A percentile compares a stretch with the other conserved stretches of the same genome.
Evolutionary conservation across 352 stramenopile genomes (phyloP).

Genomic region (Nothophytophthora sp.): DNA sequence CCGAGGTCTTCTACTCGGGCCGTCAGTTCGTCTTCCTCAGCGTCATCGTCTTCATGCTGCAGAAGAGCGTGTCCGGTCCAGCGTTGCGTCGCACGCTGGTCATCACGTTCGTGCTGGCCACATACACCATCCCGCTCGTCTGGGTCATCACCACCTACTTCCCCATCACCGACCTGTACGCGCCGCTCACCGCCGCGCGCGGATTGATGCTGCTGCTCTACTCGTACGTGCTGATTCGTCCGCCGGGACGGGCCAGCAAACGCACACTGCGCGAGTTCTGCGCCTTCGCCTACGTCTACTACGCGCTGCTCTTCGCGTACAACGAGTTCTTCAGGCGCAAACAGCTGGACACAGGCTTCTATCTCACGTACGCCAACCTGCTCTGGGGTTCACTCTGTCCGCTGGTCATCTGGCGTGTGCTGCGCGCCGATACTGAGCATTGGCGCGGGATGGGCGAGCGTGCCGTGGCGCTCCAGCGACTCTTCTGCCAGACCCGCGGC

Average conservation of each 20-base stretch:
- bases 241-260: constrained; percentile 47
- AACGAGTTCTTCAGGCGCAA: constrained; percentile 52
- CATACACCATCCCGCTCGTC: constrained; percentile 47
- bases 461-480: constrained; percentile 39
- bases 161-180: constrained; percentile 35
- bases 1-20: constrained; percentile 60
- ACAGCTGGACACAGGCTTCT: constrained; percentile 54
- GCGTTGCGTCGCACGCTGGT: constrained; percentile 43
- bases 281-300: constrained; percentile 53
- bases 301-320: constrained; percentile 49
- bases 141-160: constrained; percentile 40
- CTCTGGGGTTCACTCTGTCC: constrained; percentile 53
- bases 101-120: constrained; percentile 46
- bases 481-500: constrained; percentile 48
- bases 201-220: constrained; percentile 42
- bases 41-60: constrained; percentile 66
- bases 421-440: constrained; percentile 59
- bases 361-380: constrained; percentile 61
- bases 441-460: constrained; percentile 58
- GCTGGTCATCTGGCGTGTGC: constrained; percentile 63
- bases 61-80: constrained; percentile 54
- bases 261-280: constrained; percentile 56
- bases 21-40: constrained; percentile 63
- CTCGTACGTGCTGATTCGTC: constrained; percentile 51
- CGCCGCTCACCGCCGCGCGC: constrained; percentile 33